A percentile compares a stretch with the other conserved stretches of the same genome.
These are phyloP conservation scores for Leucoagaricus sp. DNA, from an alignment of 1,284 basidiomycete genomes.

Conservation along the genomic window DNA sequence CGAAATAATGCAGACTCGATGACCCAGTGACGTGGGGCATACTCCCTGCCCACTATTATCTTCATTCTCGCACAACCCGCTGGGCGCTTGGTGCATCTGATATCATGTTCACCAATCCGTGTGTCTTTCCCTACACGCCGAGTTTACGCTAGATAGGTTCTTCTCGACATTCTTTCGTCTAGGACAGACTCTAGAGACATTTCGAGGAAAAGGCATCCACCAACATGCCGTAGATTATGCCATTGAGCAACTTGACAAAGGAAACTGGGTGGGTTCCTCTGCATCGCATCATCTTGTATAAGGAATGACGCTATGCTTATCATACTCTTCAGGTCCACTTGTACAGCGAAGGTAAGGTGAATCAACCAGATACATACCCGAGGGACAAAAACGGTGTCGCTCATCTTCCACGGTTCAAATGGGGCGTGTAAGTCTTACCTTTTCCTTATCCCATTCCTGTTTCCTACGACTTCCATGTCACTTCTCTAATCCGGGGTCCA, in stretches of 20 bases:
- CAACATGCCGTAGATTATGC: slow-evolving; percentile 87
- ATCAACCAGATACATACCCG: slow-evolving; percentile 67
- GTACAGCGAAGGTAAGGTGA: slow-evolving; percentile 92
- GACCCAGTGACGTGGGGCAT: slow-evolving; percentile 84
- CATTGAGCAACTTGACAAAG: slow-evolving; percentile 76
- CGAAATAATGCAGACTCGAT: slow-evolving; percentile 52
- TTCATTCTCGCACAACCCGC: slow-evolving; percentile 62
- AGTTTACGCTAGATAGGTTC: slow-evolving; percentile 49
- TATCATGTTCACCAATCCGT: slow-evolving; percentile 95
- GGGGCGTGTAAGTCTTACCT: slow-evolving; percentile 80
- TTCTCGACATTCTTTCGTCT: slow-evolving; percentile 84
- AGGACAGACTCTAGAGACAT: slow-evolving; percentile 94
- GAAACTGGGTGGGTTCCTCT: slow-evolving; percentile 72
- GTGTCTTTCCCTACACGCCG: slow-evolving; percentile 30
- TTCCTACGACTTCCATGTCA: slow-evolving; percentile 3
- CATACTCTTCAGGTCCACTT: slow-evolving; percentile 73
- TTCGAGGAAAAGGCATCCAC: slow-evolving; percentile 88
- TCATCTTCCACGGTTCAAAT: slow-evolving; percentile 84
- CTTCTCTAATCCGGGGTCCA: neutral
- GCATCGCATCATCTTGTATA: neutral
- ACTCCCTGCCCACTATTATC: slow-evolving; percentile 66
- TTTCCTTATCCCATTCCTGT: slow-evolving; percentile 13
- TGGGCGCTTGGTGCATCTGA: slow-evolving; percentile 93
- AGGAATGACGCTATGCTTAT: neutral
- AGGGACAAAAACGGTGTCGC: slow-evolving; percentile 36